A percentile compares a stretch with the other conserved stretches of the same genome.
phyloP scores from a whole-genome alignment of 148 eudicot genomes.

The Limonium bicolor region DNA sequence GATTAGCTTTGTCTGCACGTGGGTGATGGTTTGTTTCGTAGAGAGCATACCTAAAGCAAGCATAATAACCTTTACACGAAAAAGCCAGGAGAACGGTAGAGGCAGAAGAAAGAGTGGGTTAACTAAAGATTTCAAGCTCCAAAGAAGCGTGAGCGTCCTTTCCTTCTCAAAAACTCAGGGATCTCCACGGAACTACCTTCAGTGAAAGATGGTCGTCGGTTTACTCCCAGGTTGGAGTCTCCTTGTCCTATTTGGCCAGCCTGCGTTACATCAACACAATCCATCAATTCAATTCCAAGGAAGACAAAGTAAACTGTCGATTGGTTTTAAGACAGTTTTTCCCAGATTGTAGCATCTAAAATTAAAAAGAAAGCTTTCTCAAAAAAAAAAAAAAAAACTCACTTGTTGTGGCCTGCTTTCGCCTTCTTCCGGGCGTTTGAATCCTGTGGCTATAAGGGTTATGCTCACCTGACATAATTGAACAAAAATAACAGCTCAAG shows the following conservation, averaged over 20 bases:
- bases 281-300: too few relatives aligned
- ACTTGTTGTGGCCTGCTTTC: constrained; percentile 56
- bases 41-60: too few relatives aligned
- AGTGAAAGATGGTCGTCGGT: constrained; percentile 46
- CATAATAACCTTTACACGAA: too few relatives aligned
- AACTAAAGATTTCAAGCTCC: constrained; percentile 29
- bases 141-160: constrained; percentile 93
- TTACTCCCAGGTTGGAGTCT: constrained; percentile 36
- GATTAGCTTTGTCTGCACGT: too few relatives aligned
- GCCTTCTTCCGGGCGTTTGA: constrained; percentile 58
- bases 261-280: constrained; percentile 22
- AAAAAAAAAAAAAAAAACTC: not conserved
- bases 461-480: constrained; percentile 39
- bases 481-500: not conserved
- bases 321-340: too few relatives aligned
- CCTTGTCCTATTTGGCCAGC: constrained; percentile 39
- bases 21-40: too few relatives aligned
- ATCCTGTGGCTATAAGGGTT: constrained; percentile 73
- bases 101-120: not conserved
- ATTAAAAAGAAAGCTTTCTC: not conserved
- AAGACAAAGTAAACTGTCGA: too few relatives aligned
- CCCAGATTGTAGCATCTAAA: too few relatives aligned
- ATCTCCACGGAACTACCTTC: constrained; percentile 86
- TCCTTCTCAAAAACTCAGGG: constrained; percentile 93
- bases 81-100: too few relatives aligned